These are phyloP conservation scores for Exserohilum rostratum DNA, from an alignment of 2,329 filamentous ascomycete genomes.

Conservation along the genomic window DNA sequence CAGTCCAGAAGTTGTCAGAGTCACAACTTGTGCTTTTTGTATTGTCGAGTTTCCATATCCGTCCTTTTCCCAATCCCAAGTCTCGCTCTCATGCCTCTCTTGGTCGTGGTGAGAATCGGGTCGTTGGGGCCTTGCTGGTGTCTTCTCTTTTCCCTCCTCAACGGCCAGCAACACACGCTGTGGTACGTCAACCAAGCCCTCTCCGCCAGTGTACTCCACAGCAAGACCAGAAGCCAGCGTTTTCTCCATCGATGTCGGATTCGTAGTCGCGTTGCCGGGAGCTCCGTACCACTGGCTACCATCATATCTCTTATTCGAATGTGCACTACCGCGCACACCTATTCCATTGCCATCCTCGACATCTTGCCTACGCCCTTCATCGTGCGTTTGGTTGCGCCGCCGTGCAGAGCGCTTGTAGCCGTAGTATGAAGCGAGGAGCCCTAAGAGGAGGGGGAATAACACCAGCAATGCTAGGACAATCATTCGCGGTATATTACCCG, in stretches of 20 bases:
- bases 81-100: background rate
- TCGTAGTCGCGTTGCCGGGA: background rate
- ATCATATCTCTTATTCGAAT: background rate
- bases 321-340: background rate
- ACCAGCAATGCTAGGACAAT: too few species aligned
- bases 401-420: background rate
- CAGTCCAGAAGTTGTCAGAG: background rate
- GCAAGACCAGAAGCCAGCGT: background rate
- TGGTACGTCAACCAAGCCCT: slow-evolving; percentile 4
- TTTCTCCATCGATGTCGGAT: background rate
- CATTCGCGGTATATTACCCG: too few species aligned
- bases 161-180: background rate
- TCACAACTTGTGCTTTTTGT: background rate
- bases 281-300: slow-evolving; percentile 4
- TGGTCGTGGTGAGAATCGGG: background rate
- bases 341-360: background rate
- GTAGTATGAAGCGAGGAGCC: background rate
- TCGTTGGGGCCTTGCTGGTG: background rate
- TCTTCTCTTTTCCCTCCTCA: background rate
- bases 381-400: background rate
- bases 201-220: background rate
- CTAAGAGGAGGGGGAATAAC: too few species aligned
- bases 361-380: background rate
- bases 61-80: background rate
- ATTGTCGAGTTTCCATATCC: background rate